Evolutionary conservation across 148 eudicot species (phyloP).

Genomic region (Rhododendron henanense): DNA sequence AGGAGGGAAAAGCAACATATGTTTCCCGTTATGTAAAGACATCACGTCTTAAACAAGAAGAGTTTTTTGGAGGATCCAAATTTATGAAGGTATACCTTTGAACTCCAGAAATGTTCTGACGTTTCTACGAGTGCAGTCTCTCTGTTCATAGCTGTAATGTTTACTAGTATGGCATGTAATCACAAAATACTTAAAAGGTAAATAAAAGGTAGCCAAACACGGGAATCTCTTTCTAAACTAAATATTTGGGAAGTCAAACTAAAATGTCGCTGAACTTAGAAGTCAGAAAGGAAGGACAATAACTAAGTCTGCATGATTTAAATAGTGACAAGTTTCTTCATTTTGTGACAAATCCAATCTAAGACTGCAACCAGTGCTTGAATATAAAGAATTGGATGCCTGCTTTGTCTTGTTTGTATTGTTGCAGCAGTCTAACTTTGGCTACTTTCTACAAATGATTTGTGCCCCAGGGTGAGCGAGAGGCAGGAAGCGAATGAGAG

Average conservation of each 20-base stretch:
- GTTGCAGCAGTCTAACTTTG: background rate
- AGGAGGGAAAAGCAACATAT: constrained; percentile 95
- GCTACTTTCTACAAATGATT: background rate
- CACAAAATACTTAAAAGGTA: background rate
- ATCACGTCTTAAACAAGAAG: constrained; percentile 85
- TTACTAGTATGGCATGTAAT: background rate
- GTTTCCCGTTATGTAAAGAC: constrained; percentile 93
- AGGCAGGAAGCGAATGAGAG: background rate
- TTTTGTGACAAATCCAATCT: background rate
- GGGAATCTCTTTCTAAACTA: background rate
- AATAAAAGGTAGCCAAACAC: background rate
- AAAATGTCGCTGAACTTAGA: background rate
- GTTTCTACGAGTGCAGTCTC: background rate
- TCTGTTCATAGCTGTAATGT: background rate
- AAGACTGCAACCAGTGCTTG: background rate
- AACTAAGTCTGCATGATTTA: background rate
- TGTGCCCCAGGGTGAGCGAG: background rate
- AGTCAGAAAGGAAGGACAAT: background rate
- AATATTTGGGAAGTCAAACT: background rate
- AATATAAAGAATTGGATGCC: background rate
- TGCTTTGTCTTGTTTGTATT: background rate
- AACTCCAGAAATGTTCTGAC: background rate
- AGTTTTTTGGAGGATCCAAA: constrained; percentile 72
- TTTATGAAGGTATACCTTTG: constrained; percentile 73
- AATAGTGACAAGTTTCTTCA: background rate